Conservation (phyloP, 495 filamentous ascomycete species). For the Podospora sp. region DNA sequence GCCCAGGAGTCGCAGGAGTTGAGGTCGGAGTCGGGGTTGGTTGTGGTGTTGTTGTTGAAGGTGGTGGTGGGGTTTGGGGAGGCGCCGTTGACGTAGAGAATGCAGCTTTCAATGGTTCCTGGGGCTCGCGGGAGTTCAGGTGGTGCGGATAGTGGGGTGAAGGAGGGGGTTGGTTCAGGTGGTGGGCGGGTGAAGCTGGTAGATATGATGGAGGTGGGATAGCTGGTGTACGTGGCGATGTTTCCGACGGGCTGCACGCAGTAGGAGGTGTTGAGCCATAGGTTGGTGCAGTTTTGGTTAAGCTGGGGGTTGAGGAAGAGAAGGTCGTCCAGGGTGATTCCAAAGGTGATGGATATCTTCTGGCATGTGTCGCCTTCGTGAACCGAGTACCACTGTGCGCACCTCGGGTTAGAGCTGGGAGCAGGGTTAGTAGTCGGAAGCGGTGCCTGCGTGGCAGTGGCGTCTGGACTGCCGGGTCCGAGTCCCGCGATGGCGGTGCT, state of each 20-base stretch:
- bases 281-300: neutral
- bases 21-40: neutral
- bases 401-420: neutral
- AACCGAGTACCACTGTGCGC: conserved; percentile 2
- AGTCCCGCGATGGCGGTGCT: neutral
- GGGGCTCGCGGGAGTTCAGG: conserved; percentile 6
- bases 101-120: neutral
- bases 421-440: neutral
- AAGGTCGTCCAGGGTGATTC: conserved; percentile 5
- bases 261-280: neutral
- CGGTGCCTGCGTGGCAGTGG: neutral
- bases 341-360: neutral
- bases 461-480: neutral
- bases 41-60: neutral
- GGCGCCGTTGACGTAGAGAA: neutral
- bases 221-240: conserved; percentile 9
- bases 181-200: conserved; percentile 1
- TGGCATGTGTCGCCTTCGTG: conserved; percentile 6
- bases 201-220: neutral
- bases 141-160: neutral
- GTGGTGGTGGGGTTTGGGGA: neutral
- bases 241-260: neutral
- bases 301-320: conserved; percentile 3
- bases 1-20: neutral
- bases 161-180: neutral